phyloP scores from a whole-genome alignment of 2,329 filamentous ascomycete species.

The Capronia coronata region DNA sequence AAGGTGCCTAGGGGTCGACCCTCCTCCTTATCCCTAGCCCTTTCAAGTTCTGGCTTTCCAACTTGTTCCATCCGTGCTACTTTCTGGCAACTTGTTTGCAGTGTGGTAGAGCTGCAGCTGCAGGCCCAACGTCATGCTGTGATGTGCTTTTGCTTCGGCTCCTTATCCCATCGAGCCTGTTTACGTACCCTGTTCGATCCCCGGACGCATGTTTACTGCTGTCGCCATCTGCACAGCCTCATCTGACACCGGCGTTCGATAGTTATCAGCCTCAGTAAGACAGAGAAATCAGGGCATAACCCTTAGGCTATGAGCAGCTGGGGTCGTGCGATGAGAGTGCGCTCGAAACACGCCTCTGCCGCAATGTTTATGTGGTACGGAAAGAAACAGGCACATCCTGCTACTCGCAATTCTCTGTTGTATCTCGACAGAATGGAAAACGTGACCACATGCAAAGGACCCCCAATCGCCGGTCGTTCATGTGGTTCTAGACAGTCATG shows the following conservation, averaged over 20 bases:
- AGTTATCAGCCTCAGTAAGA: not conserved
- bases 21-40: not conserved
- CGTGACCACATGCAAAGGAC: constrained; percentile 3
- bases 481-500: constrained; percentile 18
- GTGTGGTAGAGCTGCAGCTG: constrained; percentile 1
- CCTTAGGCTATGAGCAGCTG: not conserved
- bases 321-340: not conserved
- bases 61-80: not conserved
- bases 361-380: not conserved
- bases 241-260: not conserved
- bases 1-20: too few species aligned
- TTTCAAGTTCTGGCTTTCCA: not conserved
- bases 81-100: not conserved
- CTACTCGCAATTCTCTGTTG: constrained; percentile 6
- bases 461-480: constrained; percentile 3
- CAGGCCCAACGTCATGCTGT: constrained; percentile 2
- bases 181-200: not conserved
- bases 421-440: constrained; percentile 11
- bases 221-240: not conserved
- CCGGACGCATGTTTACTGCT: not conserved
- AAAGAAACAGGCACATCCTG: constrained; percentile 5
- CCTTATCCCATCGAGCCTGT: too few species aligned
- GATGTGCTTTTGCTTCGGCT: not conserved
- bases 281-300: not conserved
- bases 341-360: constrained; percentile 1